Conservation (phyloP, 179 eudicot species). For the Silene coronaria region DNA sequence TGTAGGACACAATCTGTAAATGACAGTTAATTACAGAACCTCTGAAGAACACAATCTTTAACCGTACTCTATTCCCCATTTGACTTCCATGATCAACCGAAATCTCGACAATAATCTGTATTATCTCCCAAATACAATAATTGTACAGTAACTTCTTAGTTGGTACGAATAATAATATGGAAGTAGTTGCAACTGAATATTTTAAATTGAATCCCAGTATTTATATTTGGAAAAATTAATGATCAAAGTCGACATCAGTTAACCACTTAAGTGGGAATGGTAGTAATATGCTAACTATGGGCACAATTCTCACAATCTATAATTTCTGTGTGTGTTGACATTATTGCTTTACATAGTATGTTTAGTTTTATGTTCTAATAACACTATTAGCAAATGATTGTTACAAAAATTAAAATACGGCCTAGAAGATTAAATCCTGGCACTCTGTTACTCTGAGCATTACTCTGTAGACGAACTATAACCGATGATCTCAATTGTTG, state of each 20-base stretch:
- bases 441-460: constrained; percentile 3
- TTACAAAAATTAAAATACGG: constrained; percentile 14
- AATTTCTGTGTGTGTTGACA: constrained; percentile 12
- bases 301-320: constrained; percentile 16
- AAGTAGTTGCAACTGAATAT: background rate
- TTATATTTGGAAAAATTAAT: background rate
- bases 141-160: background rate
- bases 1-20: background rate
- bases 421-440: constrained; percentile 1
- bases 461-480: constrained; percentile 15
- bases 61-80: constrained; percentile 1
- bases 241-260: background rate
- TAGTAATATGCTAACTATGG: constrained; percentile 10
- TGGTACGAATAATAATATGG: background rate
- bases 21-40: background rate
- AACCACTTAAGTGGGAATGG: background rate
- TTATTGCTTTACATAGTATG: constrained; percentile 24
- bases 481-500: background rate
- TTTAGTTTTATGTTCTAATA: constrained; percentile 21
- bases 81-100: no score
- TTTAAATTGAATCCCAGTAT: background rate
- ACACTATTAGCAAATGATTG: constrained; percentile 15
- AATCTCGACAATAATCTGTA: background rate
- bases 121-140: background rate
- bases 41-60: constrained; percentile 7